These are phyloP conservation scores for Juglanconis juglandina DNA, from an alignment of 2,329 filamentous ascomycete genomes.

Conservation along the genomic window DNA sequence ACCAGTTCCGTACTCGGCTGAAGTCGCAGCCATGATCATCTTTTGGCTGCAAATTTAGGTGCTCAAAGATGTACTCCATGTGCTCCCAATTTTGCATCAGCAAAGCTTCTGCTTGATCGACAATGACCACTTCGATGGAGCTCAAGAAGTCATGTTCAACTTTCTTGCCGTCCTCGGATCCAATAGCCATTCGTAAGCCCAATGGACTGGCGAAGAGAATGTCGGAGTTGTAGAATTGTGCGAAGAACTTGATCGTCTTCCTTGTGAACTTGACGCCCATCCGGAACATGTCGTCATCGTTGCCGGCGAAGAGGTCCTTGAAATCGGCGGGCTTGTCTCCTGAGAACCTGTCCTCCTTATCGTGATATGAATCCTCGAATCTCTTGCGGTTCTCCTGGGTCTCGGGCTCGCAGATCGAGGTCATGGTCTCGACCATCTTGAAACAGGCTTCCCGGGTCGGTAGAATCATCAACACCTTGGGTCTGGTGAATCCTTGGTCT, in stretches of 20 bases:
- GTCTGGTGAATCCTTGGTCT: constrained; percentile 93
- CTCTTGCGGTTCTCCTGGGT: constrained; percentile 94
- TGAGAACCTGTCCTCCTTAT: constrained; percentile 65
- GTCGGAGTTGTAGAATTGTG: constrained; percentile 94
- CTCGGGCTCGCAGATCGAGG: constrained; percentile 72
- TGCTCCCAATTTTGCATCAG: constrained; percentile 99
- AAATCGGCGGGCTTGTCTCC: constrained; percentile 82
- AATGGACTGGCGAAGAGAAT: constrained; percentile 89
- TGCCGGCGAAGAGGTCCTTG: constrained; percentile 83
- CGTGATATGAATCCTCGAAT: constrained; percentile 79
- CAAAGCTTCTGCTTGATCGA: constrained; percentile 89
- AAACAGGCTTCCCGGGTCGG: constrained; percentile 86
- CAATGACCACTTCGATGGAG: constrained; percentile 84
- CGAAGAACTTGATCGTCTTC: constrained; percentile 92
- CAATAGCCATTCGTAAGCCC: constrained; percentile 85
- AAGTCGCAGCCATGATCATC: constrained; percentile 93
- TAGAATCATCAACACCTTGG: constrained; percentile 86
- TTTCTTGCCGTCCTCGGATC: constrained; percentile 62
- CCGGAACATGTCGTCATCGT: constrained; percentile 96
- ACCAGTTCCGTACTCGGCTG: constrained; percentile 84
- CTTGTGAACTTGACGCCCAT: constrained; percentile 95
- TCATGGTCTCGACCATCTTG: constrained; percentile 73
- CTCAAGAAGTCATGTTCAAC: constrained; percentile 87
- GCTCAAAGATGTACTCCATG: constrained; percentile 84
- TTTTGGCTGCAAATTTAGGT: constrained; percentile 85